Conservation (phyloP, 371 early-diverging fungal species). For the Mortierella sp. region DNA sequence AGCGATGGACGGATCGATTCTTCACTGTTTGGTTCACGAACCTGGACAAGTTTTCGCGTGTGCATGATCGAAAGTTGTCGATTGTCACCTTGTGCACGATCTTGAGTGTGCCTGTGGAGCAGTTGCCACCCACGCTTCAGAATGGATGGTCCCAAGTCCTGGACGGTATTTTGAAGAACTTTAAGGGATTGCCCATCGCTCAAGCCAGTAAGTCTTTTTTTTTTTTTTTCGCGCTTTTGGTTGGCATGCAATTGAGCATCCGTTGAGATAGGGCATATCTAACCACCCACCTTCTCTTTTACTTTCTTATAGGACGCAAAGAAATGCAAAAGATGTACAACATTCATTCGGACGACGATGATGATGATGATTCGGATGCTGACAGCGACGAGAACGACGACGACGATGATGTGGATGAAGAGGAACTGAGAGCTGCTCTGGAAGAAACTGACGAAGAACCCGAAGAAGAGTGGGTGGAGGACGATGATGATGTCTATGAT, state of each 20-base stretch:
- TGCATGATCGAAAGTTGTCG: conserved; percentile 93
- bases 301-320: conserved; percentile 35
- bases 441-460: conserved; percentile 62
- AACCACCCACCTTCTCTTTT: not conserved
- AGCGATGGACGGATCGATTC: conserved; percentile 79
- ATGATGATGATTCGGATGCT: conserved; percentile 64
- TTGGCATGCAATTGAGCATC: not conserved
- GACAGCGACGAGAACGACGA: conserved; percentile 70
- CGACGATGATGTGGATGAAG: conserved; percentile 61
- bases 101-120: conserved; percentile 72
- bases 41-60: conserved; percentile 78
- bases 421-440: conserved; percentile 53
- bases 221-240: not conserved
- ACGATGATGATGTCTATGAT: conserved; percentile 68
- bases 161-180: conserved; percentile 72
- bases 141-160: conserved; percentile 78
- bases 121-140: conserved; percentile 77
- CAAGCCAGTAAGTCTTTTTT: conserved; percentile 69
- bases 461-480: conserved; percentile 62
- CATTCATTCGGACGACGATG: conserved; percentile 69
- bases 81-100: conserved; percentile 83
- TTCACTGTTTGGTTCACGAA: conserved; percentile 84
- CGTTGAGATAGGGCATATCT: not conserved
- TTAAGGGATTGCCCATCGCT: conserved; percentile 83
- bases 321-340: conserved; percentile 55